These are phyloP conservation scores for Xylariaceae sp. DNA, from an alignment of 2,329 filamentous ascomycete genomes.

Conservation along the genomic window DNA sequence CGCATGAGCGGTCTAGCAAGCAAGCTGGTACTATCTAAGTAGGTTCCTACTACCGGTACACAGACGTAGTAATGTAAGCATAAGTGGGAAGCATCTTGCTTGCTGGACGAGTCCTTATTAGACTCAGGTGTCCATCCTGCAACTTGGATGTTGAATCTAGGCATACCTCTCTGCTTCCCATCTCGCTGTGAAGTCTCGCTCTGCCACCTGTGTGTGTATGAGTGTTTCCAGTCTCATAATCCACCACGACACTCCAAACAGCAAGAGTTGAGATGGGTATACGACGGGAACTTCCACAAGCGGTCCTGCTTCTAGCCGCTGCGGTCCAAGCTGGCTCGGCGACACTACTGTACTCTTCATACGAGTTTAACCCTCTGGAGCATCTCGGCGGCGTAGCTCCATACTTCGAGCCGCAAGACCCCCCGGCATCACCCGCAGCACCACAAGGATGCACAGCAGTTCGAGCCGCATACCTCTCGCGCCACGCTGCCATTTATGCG, in stretches of 20 bases:
- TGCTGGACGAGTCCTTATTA: not conserved
- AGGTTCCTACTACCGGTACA: no score
- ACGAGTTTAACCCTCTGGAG: constrained; percentile 49
- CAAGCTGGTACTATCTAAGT: no score
- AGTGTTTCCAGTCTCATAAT: no score
- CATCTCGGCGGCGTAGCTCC: constrained; percentile 53
- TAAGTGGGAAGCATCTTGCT: not conserved
- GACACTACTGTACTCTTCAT: constrained; percentile 37
- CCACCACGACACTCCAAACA: no score
- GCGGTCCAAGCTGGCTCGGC: constrained; percentile 6
- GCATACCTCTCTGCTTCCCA: no score
- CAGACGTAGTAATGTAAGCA: not conserved
- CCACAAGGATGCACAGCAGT: constrained; percentile 48
- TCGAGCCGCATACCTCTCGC: constrained; percentile 50
- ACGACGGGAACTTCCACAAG: constrained; percentile 1
- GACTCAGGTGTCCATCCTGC: no score
- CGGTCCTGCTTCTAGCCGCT: constrained; percentile 2
- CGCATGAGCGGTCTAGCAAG: no score
- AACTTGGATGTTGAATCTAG: no score
- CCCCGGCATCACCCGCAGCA: constrained; percentile 36
- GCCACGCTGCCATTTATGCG: constrained; percentile 57
- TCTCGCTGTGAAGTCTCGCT: no score
- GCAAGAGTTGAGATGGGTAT: no score
- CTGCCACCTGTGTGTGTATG: not conserved
- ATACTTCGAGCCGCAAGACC: constrained; percentile 52